phyloP scores from a whole-genome alignment of 306 rosid genomes.

The Citrullus colocynthis region DNA sequence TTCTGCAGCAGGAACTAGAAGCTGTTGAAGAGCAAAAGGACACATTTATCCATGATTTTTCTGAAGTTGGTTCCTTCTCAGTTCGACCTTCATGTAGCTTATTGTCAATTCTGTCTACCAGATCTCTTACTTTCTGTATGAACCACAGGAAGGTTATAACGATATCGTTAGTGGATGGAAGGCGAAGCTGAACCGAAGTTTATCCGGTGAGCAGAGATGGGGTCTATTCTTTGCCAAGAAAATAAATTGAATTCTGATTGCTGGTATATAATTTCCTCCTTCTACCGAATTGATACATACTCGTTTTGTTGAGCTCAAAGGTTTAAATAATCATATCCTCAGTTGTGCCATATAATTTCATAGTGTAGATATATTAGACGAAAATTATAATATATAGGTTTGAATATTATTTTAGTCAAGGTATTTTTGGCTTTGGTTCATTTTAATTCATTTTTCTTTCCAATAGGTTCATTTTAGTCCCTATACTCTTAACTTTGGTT shows the following conservation, averaged over 20 bases:
- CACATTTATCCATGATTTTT: slow-evolving; percentile 43
- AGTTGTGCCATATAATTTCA: too few relatives aligned
- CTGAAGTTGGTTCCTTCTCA: slow-evolving; percentile 34
- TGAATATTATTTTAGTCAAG: too few relatives aligned
- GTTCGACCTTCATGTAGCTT: not conserved
- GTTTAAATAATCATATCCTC: too few relatives aligned
- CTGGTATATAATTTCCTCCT: not conserved
- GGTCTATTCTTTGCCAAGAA: slow-evolving; percentile 24
- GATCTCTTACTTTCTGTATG: not conserved
- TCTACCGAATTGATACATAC: too few relatives aligned
- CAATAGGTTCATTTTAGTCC: too few relatives aligned
- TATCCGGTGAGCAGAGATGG: slow-evolving; percentile 47
- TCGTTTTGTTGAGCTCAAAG: too few relatives aligned
- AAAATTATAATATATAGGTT: too few relatives aligned
- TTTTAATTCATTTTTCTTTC: too few relatives aligned
- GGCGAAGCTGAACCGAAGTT: slow-evolving; percentile 39
- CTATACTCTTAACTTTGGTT: too few relatives aligned
- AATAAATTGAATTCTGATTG: not conserved
- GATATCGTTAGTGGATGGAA: slow-evolving; percentile 39
- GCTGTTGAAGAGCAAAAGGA: slow-evolving; percentile 60
- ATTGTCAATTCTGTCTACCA: not conserved
- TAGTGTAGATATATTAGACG: too few relatives aligned
- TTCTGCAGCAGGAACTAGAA: slow-evolving; percentile 42
- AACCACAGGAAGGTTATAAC: slow-evolving; percentile 35
- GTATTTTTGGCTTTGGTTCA: too few relatives aligned